These are phyloP conservation scores for Rhynchosporium secalis DNA, from an alignment of 2,329 filamentous ascomycete species.

Conservation along the genomic window DNA sequence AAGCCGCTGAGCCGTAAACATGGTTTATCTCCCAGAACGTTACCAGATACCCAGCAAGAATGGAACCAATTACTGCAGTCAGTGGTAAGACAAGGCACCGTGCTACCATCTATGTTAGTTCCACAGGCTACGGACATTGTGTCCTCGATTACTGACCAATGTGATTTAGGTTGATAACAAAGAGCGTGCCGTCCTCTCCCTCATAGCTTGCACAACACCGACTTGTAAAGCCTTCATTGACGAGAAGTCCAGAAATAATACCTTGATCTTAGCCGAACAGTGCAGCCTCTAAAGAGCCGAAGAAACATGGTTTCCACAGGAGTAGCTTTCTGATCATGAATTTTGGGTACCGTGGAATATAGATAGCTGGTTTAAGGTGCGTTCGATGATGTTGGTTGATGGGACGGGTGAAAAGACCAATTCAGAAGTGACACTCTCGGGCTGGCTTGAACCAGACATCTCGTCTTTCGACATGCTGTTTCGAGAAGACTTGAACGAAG, in stretches of 20 bases:
- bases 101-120: conserved; percentile 3
- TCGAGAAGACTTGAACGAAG: too few relatives aligned
- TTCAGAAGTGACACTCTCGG: too few relatives aligned
- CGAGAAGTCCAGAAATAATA: conserved; percentile 16
- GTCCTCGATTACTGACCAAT: background rate
- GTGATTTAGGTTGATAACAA: conserved; percentile 2
- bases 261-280: conserved; percentile 15
- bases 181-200: conserved; percentile 5
- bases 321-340: conserved; percentile 4
- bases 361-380: conserved; percentile 9
- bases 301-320: conserved; percentile 6
- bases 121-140: background rate
- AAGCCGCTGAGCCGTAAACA: conserved; percentile 13
- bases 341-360: conserved; percentile 6
- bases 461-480: too few relatives aligned
- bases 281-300: conserved; percentile 11
- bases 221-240: conserved; percentile 11
- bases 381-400: conserved; percentile 1
- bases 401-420: too few relatives aligned
- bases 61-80: conserved; percentile 7
- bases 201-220: conserved; percentile 7
- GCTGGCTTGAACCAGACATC: too few relatives aligned
- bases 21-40: conserved; percentile 12
- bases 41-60: conserved; percentile 11
- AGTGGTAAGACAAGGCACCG: conserved; percentile 12